Percentiles rank a stretch among this genome's conserved stretches.
Conservation (phyloP, 768 basidiomycete genomes). For the Auricularia auricula-judae region DNA sequence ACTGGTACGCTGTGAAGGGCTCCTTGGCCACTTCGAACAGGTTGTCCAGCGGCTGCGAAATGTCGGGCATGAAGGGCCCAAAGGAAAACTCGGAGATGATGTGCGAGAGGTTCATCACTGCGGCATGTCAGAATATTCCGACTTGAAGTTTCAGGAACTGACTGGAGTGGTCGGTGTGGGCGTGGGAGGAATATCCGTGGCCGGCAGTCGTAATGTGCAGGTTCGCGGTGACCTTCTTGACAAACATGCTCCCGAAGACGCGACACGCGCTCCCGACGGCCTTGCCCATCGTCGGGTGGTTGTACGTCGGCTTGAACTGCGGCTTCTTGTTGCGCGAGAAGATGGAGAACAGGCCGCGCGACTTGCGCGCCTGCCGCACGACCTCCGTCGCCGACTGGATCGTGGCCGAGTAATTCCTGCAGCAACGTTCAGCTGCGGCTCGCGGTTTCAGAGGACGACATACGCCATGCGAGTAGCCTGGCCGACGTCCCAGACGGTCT, state of each 20-base stretch:
- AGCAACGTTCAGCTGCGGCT: not conserved
- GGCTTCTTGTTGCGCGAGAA: slow-evolving; percentile 31
- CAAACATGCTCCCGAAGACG: slow-evolving; percentile 68
- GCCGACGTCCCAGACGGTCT: slow-evolving; percentile 73
- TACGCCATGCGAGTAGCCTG: slow-evolving; percentile 67
- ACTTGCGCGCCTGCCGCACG: slow-evolving; percentile 59
- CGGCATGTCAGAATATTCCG: not conserved
- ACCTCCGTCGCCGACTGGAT: slow-evolving; percentile 61
- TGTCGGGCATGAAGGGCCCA: slow-evolving; percentile 91
- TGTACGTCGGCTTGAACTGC: slow-evolving; percentile 62
- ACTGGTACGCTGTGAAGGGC: slow-evolving; percentile 82
- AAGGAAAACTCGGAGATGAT: slow-evolving; percentile 96
- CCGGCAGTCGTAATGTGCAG: slow-evolving; percentile 90
- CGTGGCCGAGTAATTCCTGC: slow-evolving; percentile 46
- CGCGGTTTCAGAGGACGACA: slow-evolving; percentile 9
- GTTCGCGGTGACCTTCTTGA: slow-evolving; percentile 91
- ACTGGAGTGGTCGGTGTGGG: slow-evolving; percentile 73
- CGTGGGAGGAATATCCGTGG: slow-evolving; percentile 80
- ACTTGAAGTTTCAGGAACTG: not conserved
- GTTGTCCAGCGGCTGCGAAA: slow-evolving; percentile 88
- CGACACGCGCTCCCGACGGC: slow-evolving; percentile 70
- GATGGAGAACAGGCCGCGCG: slow-evolving; percentile 59
- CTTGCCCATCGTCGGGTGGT: slow-evolving; percentile 30
- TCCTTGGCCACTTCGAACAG: slow-evolving; percentile 66
- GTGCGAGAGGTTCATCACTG: slow-evolving; percentile 87